A percentile compares a stretch with the other conserved stretches of the same genome.
Conservation (phyloP, 176 grass and related monocot species). For the Eleusine indica region DNA sequence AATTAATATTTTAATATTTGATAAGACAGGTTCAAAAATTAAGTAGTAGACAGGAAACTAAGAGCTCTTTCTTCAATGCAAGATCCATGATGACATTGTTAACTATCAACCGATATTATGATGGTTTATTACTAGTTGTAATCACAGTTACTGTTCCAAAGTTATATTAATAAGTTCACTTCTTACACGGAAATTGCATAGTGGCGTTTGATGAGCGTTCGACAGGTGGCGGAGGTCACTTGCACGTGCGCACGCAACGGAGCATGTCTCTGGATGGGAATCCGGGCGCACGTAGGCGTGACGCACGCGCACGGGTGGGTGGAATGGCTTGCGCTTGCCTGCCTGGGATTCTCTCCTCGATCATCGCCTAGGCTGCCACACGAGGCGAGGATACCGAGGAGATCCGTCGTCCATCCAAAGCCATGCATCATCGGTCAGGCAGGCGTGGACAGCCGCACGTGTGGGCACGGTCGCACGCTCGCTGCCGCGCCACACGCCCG, state of each 20-base stretch:
- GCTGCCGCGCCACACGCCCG: neutral
- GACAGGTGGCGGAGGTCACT: neutral
- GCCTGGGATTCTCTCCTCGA: slow-evolving; percentile 4
- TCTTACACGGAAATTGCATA: no score
- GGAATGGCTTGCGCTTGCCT: neutral
- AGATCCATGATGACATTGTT: no score
- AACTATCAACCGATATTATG: no score
- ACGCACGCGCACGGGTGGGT: neutral
- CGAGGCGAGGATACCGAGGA: neutral
- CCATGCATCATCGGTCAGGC: neutral
- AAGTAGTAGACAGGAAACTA: no score
- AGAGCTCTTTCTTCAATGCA: no score
- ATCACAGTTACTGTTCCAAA: no score
- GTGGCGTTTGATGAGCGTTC: neutral
- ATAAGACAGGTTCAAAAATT: no score
- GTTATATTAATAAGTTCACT: no score
- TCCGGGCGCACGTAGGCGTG: neutral
- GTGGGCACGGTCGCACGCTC: slow-evolving; percentile 5
- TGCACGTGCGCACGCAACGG: neutral
- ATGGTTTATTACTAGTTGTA: no score
- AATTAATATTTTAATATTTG: no score
- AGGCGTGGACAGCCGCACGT: slow-evolving; percentile 12
- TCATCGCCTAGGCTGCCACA: neutral
- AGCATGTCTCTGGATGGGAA: neutral
- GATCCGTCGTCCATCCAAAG: neutral